phyloP scores from a whole-genome alignment of 129 eudicot genomes.

The Lonicera japonica region DNA sequence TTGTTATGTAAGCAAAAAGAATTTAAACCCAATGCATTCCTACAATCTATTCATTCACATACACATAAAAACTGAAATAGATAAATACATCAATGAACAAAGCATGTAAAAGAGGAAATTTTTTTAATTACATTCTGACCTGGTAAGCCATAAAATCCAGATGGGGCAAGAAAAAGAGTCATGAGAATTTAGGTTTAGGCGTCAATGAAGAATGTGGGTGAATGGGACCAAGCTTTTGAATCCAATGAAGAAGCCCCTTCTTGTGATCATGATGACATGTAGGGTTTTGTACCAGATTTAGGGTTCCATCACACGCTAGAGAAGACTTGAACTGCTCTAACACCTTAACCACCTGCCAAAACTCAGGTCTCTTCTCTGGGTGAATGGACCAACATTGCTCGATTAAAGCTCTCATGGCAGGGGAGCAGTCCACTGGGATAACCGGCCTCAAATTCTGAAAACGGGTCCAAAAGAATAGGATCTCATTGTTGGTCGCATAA shows the following conservation, averaged over 20 bases:
- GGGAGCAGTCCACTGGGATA: constrained; percentile 59
- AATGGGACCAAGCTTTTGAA: constrained; percentile 62
- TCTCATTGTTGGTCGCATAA: background rate
- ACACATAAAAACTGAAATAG: constrained; percentile 5
- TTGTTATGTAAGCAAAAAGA: constrained; percentile 7
- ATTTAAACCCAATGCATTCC: constrained; percentile 17
- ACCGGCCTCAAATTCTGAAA: constrained; percentile 73
- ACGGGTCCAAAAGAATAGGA: background rate
- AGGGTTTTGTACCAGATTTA: constrained; percentile 48
- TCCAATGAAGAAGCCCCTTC: constrained; percentile 74
- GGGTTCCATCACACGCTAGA: constrained; percentile 59
- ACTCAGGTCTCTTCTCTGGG: constrained; percentile 89
- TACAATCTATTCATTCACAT: constrained; percentile 33
- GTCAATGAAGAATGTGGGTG: constrained; percentile 37
- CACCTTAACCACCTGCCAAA: constrained; percentile 81
- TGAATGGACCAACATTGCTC: constrained; percentile 86
- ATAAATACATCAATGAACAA: constrained; percentile 6
- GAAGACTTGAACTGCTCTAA: constrained; percentile 74
- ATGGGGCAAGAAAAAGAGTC: constrained; percentile 19
- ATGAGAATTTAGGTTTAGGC: constrained; percentile 70
- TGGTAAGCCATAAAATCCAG: constrained; percentile 19
- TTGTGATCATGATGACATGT: constrained; percentile 64
- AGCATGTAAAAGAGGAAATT: constrained; percentile 14
- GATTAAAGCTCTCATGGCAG: constrained; percentile 72
- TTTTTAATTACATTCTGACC: constrained; percentile 30